A percentile compares a stretch with the other conserved stretches of the same genome.
phyloP scores from a whole-genome alignment of 495 filamentous ascomycete genomes.

The Amorphotheca resinae region DNA sequence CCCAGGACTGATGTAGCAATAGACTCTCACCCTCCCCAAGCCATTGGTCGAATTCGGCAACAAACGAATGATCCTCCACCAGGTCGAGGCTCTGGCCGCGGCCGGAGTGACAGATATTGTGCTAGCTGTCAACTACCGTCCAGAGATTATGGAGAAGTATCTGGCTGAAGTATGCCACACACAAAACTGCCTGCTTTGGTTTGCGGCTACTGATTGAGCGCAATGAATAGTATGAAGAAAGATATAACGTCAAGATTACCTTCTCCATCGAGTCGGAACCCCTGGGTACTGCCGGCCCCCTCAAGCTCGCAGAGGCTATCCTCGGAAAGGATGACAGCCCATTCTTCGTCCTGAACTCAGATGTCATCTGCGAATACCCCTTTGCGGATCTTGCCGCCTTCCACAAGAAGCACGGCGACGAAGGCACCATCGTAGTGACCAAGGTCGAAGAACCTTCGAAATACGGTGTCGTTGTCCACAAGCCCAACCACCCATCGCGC shows the following conservation, averaged over 20 bases:
- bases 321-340: conserved; percentile 85
- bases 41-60: conserved; percentile 97
- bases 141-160: conserved; percentile 79
- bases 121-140: conserved; percentile 95
- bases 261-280: conserved; percentile 96
- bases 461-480: conserved; percentile 98
- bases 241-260: conserved; percentile 86
- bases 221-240: conserved; percentile 61
- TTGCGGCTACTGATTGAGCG: conserved; percentile 13
- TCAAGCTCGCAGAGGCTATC: conserved; percentile 92
- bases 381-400: conserved; percentile 81
- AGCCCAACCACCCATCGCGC: conserved; percentile 77
- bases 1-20: conserved; percentile 13
- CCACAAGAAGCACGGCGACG: conserved; percentile 84
- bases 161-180: conserved; percentile 36
- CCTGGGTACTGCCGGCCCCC: conserved; percentile 86
- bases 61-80: conserved; percentile 97
- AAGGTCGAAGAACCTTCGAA: conserved; percentile 99
- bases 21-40: conserved; percentile 97
- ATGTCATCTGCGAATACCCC: conserved; percentile 96
- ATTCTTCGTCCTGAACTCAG: conserved; percentile 98
- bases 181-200: conserved; percentile 1
- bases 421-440: conserved; percentile 97
- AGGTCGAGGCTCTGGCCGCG: conserved; percentile 88
- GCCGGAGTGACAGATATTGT: conserved; percentile 98